A percentile compares a stretch with the other conserved stretches of the same genome.
Conservation (phyloP, 208 protist genomes). For the Acanthamoeba sp. region DNA sequence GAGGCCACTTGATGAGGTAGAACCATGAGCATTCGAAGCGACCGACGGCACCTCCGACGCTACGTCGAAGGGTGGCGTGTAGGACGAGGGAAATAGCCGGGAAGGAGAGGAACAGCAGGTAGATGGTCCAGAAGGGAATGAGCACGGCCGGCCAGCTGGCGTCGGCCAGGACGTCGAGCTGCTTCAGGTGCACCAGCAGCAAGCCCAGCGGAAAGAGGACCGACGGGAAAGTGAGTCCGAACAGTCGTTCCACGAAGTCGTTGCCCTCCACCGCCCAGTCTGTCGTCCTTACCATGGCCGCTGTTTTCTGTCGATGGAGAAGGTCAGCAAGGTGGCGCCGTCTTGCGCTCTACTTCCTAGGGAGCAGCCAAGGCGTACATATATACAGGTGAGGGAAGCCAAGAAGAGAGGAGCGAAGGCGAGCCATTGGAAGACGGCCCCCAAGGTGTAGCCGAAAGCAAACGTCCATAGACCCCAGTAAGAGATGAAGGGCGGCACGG, state of each 20-base stretch:
- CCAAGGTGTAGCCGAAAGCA: background rate
- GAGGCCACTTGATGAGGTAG: constrained; percentile 58
- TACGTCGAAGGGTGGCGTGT: background rate
- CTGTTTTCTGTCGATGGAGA: background rate
- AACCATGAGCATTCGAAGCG: constrained; percentile 38
- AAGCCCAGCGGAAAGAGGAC: constrained; percentile 39
- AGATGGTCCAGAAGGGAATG: constrained; percentile 51
- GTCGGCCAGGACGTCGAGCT: background rate
- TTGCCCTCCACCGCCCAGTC: constrained; percentile 18
- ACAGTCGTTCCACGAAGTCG: constrained; percentile 45
- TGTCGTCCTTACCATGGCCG: background rate
- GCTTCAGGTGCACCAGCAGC: constrained; percentile 30
- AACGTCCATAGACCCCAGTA: constrained; percentile 27
- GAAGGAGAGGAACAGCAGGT: constrained; percentile 35
- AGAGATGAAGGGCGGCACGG: constrained; percentile 7
- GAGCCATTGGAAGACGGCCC: background rate
- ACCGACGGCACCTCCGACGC: background rate
- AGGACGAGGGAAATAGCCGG: constrained; percentile 20
- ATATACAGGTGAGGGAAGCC: background rate
- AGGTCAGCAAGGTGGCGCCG: background rate
- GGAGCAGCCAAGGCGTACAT: background rate
- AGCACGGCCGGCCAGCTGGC: constrained; percentile 46
- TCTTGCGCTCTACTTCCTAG: background rate
- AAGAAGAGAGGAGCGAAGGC: background rate
- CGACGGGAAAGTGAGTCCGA: constrained; percentile 26